A percentile compares a stretch with the other conserved stretches of the same genome.
Conservation (phyloP, 768 basidiomycete species). For the Coprinellus micaceus region DNA sequence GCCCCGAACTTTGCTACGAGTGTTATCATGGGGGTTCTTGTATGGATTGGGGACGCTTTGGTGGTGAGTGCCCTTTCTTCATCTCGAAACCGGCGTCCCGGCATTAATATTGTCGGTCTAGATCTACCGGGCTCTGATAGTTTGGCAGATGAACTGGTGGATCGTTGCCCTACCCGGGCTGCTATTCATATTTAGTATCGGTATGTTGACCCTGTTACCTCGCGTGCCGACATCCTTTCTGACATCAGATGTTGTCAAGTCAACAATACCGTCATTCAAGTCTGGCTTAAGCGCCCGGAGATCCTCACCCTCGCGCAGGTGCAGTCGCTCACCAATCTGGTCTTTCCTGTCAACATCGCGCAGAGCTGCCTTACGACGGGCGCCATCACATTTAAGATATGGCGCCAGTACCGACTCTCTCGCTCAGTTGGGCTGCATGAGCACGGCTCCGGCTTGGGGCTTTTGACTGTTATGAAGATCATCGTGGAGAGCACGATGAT, state of each 20-base stretch:
- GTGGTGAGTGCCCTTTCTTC: not conserved
- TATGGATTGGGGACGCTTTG: too few species aligned
- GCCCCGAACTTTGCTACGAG: too few species aligned
- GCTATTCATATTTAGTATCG: not conserved
- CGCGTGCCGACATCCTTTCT: not conserved
- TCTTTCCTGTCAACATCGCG: not conserved
- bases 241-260: not conserved
- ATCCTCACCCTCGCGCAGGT: not conserved
- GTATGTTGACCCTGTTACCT: not conserved
- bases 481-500: too few species aligned
- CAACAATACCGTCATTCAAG: not conserved
- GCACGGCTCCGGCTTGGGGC: too few species aligned
- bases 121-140: conserved; percentile 4
- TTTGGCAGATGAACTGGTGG: conserved; percentile 1
- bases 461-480: too few species aligned
- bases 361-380: not conserved
- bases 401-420: conserved; percentile 1
- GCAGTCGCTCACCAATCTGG: not conserved
- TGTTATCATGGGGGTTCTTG: too few species aligned
- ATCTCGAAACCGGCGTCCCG: not conserved
- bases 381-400: conserved; percentile 1
- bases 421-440: not conserved
- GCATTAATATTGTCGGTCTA: not conserved
- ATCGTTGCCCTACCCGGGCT: not conserved
- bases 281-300: not conserved